phyloP scores from a whole-genome alignment of 2,329 filamentous ascomycete genomes.

The Paracamarosporium sp. region DNA sequence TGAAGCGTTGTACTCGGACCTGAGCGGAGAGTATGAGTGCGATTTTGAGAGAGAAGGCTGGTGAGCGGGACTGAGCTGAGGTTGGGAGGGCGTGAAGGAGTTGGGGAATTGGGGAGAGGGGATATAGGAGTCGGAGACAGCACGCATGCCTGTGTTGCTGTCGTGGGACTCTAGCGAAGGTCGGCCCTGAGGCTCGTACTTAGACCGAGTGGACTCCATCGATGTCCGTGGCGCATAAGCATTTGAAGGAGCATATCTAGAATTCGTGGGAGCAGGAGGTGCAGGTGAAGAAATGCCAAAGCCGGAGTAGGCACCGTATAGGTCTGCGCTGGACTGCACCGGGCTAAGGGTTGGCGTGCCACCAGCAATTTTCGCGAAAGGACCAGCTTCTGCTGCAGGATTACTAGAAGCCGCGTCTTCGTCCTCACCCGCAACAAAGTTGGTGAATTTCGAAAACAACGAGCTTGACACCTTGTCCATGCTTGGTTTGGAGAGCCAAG shows the following conservation, averaged over 20 bases:
- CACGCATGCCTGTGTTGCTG: constrained; percentile 25
- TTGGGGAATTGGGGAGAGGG: constrained; percentile 33
- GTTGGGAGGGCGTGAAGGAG: constrained; percentile 38
- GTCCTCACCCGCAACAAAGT: constrained; percentile 93
- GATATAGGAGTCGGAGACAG: constrained; percentile 39
- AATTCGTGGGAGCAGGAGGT: constrained; percentile 36
- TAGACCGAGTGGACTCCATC: constrained; percentile 57
- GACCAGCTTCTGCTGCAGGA: constrained; percentile 68
- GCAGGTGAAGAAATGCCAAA: constrained; percentile 47
- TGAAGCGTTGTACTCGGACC: constrained; percentile 30
- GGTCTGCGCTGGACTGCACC: constrained; percentile 74
- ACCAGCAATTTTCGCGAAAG: constrained; percentile 82
- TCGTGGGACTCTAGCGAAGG: constrained; percentile 47
- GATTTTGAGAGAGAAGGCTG: constrained; percentile 31
- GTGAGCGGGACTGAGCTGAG: constrained; percentile 37
- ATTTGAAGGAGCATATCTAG: constrained; percentile 47
- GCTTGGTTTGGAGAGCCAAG: constrained; percentile 93
- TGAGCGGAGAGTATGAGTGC: constrained; percentile 41
- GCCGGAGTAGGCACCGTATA: constrained; percentile 73
- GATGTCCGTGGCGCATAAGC: constrained; percentile 57
- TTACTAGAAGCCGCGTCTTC: constrained; percentile 68
- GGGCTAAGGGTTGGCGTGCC: constrained; percentile 58
- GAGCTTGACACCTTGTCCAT: constrained; percentile 95
- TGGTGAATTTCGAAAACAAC: constrained; percentile 92
- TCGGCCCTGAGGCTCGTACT: constrained; percentile 54